Base-by-base conservation (phyloP, 768 basidiomycete genomes). In the Boletus patriciae region DNA sequence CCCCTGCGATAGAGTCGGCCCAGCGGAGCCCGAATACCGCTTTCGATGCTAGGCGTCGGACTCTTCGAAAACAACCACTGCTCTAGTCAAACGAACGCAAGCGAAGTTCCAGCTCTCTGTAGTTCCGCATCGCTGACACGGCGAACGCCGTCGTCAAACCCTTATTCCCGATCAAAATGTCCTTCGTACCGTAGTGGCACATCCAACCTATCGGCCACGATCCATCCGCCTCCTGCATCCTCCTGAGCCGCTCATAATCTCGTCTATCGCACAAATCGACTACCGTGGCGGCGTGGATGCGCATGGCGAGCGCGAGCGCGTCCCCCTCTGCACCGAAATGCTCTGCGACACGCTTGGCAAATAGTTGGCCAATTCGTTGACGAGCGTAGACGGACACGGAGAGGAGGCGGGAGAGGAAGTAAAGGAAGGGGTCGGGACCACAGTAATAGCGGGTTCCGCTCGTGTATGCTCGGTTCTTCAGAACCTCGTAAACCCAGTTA, bases 381-480 rank as follows among this genome's bases (percentile, higher is more conserved):
- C 62, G 65, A 11, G 62, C 66, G 21, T 62, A 50, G 6, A 48
- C 38, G n/a, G 65, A 67, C 29, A 54, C 54, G 9, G 59, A 67
- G 7, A 66, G 50, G 2, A 65, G 53, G 7, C 57, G 55, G 7
- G 66, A 66, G 41, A 67, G 65, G 55, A 67, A 67, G 42, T 56
- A 68, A 2, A 66, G 36, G 27, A 67, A 66, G 0, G 55, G 29
- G 41, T 68, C 59, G 0, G 63, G 43, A 4, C 65, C 60, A 9
- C 46, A 44, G 34, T 67, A 66, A 46, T 66, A 65, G 15, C 50
- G 40, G 0, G 66, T 65, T 6, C 65, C 65, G 15, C 61, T 50
- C n/a, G 45, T 57, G 38, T 66, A 67, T 9, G 66, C 65, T 19
- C 60, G 44, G 38, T 68, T 65, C 55, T 65, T 66, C 15, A 68